Conservation (phyloP, 805 yeast genomes). For the Starmerella khaoyaiensis region DNA sequence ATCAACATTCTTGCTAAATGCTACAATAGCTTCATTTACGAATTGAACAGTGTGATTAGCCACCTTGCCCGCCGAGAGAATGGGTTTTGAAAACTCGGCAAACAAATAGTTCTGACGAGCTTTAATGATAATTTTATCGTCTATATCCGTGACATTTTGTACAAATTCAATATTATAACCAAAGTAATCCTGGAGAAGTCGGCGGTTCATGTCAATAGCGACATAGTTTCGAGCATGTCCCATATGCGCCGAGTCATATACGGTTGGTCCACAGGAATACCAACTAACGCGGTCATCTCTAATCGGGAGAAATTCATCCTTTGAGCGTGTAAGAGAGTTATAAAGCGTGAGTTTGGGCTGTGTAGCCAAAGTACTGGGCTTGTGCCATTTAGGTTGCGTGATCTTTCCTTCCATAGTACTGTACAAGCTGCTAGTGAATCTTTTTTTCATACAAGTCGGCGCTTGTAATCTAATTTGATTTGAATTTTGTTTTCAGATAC, state of each 20-base stretch:
- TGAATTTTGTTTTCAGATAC: no score
- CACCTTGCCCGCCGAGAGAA: slow-evolving; percentile 29
- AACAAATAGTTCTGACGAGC: slow-evolving; percentile 83
- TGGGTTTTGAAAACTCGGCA: slow-evolving; percentile 38
- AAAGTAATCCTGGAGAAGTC: slow-evolving; percentile 79
- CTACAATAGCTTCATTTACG: slow-evolving; percentile 24
- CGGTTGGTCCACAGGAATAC: slow-evolving; percentile 99
- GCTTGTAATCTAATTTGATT: no score
- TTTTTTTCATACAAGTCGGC: slow-evolving; percentile 14
- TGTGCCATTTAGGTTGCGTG: slow-evolving; percentile 42
- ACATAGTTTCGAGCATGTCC: slow-evolving; percentile 98
- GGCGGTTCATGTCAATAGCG: slow-evolving; percentile 80
- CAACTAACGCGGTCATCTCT: slow-evolving; percentile 56
- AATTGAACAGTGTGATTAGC: slow-evolving; percentile 26
- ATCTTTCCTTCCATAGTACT: slow-evolving; percentile 20
- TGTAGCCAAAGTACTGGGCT: slow-evolving; percentile 27
- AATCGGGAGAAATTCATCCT: slow-evolving; percentile 65
- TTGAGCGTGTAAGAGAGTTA: slow-evolving; percentile 73
- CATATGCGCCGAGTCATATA: slow-evolving; percentile 91
- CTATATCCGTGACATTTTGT: slow-evolving; percentile 97
- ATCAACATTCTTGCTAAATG: slow-evolving; percentile 29
- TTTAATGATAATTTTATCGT: slow-evolving; percentile 88
- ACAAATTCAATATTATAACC: slow-evolving; percentile 80
- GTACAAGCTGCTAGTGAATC: slow-evolving; percentile 1
- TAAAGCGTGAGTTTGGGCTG: slow-evolving; percentile 47